Conservation (phyloP, 805 yeast species). For the Yarrowia bubula region DNA sequence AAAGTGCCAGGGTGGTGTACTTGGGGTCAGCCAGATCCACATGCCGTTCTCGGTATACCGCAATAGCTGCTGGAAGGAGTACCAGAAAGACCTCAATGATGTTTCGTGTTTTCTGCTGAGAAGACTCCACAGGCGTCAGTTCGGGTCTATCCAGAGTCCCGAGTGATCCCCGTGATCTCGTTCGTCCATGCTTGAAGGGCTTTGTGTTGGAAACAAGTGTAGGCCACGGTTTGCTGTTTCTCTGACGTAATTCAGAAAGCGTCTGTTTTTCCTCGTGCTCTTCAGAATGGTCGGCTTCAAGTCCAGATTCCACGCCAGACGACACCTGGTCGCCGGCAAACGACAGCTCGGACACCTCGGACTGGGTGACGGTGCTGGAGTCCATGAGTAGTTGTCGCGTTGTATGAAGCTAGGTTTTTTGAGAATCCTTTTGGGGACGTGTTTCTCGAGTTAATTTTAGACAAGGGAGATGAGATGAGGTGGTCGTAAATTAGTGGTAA, state of each 20-base stretch:
- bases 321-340: conserved; percentile 25
- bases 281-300: conserved; percentile 15
- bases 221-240: conserved; percentile 7
- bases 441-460: no score
- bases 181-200: conserved; percentile 4
- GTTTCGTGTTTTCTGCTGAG: conserved; percentile 6
- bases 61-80: conserved; percentile 18
- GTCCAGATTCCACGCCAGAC: conserved; percentile 18
- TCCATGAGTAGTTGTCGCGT: not conserved
- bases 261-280: conserved; percentile 6
- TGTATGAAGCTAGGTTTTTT: no score
- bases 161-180: not conserved
- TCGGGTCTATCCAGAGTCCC: conserved; percentile 9
- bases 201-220: not conserved
- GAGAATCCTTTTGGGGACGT: no score
- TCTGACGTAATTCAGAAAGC: not conserved
- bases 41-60: not conserved
- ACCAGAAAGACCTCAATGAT: conserved; percentile 4
- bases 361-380: conserved; percentile 23
- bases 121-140: not conserved
- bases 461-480: no score
- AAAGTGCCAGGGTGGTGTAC: not conserved
- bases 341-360: conserved; percentile 25
- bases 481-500: no score
- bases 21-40: not conserved